Evolutionary conservation across 2,329 filamentous ascomycete genomes (phyloP), one percentile per base, ranked within the genome.

Genomic region (Penicillium sp.): DNA sequence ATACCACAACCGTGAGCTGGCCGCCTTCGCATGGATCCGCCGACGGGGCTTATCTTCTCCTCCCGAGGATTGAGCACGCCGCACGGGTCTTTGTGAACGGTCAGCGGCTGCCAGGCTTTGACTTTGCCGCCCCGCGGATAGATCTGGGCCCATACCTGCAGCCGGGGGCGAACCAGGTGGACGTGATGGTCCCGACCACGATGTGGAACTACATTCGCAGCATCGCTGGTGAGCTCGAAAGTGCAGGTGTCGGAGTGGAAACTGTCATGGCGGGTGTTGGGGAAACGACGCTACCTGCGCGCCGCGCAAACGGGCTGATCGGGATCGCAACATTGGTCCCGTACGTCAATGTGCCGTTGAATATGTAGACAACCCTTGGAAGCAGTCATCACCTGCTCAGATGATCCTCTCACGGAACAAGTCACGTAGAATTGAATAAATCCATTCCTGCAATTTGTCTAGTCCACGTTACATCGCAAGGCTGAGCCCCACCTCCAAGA

Each of bases 121-220:
- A 64, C 29, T 49, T 60, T 24, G 44, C 50, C 0, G 48, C 53
- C 6, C 52, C 60, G 3, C 47, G 28, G 3, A 33, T 54, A 2
- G 53, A 63, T 31, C 43, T 63, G 21, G 34, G 41, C 1, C 24
- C 51, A 0, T 62, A 59, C 34, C 45, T 62, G 8, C 34, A 24
- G 5, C 23, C 23, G 1, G 54, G 59, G 1, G 6, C 42, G 8
- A 60, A 60, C 46, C 18, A 42, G 16, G 36, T 62, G 10, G 29
- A 41, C 2, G 45, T 62, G 15, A 36, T 57, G 6, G 61, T 63
- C 10, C 60, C 61, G 1, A 60, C 56, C 0, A 53, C 56, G 3
- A 59, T 58, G 60, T 64, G 57, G 57, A 59, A 64, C 47, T 59
- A 61, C 21, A 47, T 59, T 21, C 52, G 54, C 5, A 53, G 50